These are phyloP conservation scores for Yamadazyma kanchanaburiensis DNA, from an alignment of 1,139 yeast genomes.

Conservation along the genomic window DNA sequence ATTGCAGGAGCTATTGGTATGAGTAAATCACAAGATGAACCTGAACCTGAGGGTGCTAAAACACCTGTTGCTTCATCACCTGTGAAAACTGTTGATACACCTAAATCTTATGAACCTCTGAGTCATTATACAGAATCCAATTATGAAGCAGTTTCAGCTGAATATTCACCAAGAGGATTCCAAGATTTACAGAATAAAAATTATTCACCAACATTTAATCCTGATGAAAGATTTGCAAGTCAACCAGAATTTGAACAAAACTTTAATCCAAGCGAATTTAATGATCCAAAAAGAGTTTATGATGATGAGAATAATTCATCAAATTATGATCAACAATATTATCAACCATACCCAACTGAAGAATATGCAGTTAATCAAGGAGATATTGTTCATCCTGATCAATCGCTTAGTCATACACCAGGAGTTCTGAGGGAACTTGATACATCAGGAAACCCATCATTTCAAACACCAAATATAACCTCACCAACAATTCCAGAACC, in stretches of 20 bases:
- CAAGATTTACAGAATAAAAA: neutral
- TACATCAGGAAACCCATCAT: neutral
- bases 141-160: neutral
- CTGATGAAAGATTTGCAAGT: too few relatives aligned
- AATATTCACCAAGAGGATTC: neutral
- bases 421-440: neutral
- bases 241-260: too few relatives aligned
- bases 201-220: too few relatives aligned
- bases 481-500: neutral
- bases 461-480: constrained; percentile 1
- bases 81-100: neutral
- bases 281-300: constrained; percentile 10
- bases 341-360: constrained; percentile 6
- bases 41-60: neutral
- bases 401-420: neutral
- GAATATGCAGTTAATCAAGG: constrained; percentile 1
- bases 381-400: neutral
- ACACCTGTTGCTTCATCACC: neutral
- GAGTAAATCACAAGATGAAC: constrained; percentile 1
- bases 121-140: neutral
- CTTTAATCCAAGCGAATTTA: too few relatives aligned
- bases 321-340: constrained; percentile 4
- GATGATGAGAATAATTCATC: constrained; percentile 15
- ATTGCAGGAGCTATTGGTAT: too few relatives aligned
- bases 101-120: neutral